Percentiles rank a stretch among this genome's conserved stretches.
These are phyloP conservation scores for Cutaneotrichosporon sp. DNA, from an alignment of 1,284 basidiomycete species.

Conservation along the genomic window DNA sequence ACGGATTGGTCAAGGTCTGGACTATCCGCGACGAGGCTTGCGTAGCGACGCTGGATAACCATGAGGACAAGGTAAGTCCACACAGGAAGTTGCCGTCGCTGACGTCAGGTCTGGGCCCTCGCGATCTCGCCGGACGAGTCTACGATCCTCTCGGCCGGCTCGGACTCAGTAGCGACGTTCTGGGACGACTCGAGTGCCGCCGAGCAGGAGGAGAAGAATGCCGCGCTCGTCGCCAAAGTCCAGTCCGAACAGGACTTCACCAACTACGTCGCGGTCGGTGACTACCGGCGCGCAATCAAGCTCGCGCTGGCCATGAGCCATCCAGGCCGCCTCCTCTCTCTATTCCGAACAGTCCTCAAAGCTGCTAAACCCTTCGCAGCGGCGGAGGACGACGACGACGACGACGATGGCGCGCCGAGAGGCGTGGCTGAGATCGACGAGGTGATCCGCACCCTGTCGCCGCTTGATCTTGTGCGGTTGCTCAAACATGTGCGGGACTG, in stretches of 20 bases:
- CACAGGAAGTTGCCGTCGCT: slow-evolving; percentile 1
- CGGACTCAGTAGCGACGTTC: slow-evolving; percentile 87
- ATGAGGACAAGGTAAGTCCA: slow-evolving; percentile 78
- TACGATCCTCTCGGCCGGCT: slow-evolving; percentile 83
- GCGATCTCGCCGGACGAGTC: slow-evolving; percentile 70
- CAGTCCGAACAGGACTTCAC: slow-evolving; percentile 90
- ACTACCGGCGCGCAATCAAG: slow-evolving; percentile 85
- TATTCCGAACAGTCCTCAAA: slow-evolving; percentile 64
- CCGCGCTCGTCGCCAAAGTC: slow-evolving; percentile 64
- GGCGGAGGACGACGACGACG: slow-evolving; percentile 3
- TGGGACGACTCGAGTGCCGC: slow-evolving; percentile 90
- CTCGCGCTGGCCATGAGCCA: slow-evolving; percentile 89
- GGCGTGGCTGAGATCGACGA: slow-evolving; percentile 60
- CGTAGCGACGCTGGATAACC: slow-evolving; percentile 83
- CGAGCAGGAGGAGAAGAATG: slow-evolving; percentile 63
- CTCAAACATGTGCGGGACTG: slow-evolving; percentile 81
- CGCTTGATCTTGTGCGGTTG: slow-evolving; percentile 71
- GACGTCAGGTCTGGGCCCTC: slow-evolving; percentile 75
- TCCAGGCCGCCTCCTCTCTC: slow-evolving; percentile 74
- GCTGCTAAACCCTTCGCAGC: slow-evolving; percentile 1
- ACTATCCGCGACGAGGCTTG: slow-evolving; percentile 85
- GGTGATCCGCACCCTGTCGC: slow-evolving; percentile 67
- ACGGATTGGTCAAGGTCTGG: slow-evolving; percentile 96
- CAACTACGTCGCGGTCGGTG: slow-evolving; percentile 80
- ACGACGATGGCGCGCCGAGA: not conserved